Conservation (phyloP, 495 filamentous ascomycete species). For the Aspergillus funiculosus region DNA sequence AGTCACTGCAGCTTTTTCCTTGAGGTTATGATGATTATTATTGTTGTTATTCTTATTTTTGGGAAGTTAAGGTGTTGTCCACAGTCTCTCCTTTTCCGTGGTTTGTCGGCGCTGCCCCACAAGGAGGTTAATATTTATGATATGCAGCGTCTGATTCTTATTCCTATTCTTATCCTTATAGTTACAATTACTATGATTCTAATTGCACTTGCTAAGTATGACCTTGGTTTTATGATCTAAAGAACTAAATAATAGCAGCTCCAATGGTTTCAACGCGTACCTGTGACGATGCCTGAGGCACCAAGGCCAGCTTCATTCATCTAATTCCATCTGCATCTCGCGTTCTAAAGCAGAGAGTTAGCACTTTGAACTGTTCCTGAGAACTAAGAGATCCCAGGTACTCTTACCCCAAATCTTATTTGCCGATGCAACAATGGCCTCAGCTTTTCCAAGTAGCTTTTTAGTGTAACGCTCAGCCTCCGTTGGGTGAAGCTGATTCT, state of each 20-base stretch:
- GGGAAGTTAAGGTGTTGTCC: constrained; percentile 1
- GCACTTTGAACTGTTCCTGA: too few relatives aligned
- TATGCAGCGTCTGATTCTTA: background rate
- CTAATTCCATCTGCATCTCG: background rate
- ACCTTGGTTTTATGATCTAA: too few relatives aligned
- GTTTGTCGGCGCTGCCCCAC: constrained; percentile 10
- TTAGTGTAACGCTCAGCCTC: constrained; percentile 58
- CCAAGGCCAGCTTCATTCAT: too few relatives aligned
- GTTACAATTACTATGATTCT: too few relatives aligned
- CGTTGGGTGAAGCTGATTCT: constrained; percentile 49
- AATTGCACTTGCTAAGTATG: too few relatives aligned
- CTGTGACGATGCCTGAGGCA: too few relatives aligned
- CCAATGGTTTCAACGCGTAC: background rate
- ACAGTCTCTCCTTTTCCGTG: constrained; percentile 3
- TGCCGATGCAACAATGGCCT: constrained; percentile 63
- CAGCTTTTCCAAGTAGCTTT: constrained; percentile 62
- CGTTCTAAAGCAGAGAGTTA: constrained; percentile 1
- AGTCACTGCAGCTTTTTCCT: too few relatives aligned
- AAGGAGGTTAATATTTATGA: background rate
- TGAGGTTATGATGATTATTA: background rate
- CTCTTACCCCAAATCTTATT: constrained; percentile 65
- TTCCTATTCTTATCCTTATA: background rate
- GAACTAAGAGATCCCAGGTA: background rate
- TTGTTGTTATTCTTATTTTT: constrained; percentile 1
- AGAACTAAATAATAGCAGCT: background rate